Percentiles rank a stretch among this genome's conserved stretches.
phyloP scores from a whole-genome alignment of 2,329 filamentous ascomycete species.

The Monosporascus sp. region DNA sequence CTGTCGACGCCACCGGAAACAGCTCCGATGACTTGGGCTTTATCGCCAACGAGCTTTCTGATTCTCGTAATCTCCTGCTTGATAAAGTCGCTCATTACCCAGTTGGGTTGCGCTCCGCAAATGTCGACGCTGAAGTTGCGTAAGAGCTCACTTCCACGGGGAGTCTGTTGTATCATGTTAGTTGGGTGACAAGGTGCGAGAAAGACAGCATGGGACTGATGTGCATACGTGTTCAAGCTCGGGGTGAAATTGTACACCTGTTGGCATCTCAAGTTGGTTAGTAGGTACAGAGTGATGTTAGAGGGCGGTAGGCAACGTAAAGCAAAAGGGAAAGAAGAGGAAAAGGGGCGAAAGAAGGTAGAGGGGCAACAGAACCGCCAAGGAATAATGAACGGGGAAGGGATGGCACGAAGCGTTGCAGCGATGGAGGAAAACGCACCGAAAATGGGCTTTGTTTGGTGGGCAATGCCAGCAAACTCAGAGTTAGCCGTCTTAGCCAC shows the following conservation, averaged over 20 bases:
- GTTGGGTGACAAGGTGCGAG: conserved; percentile 1
- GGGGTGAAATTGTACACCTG: conserved; percentile 1
- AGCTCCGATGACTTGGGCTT: conserved; percentile 64
- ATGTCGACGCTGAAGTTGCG: conserved; percentile 82
- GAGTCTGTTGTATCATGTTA: conserved; percentile 52
- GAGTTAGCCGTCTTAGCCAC: conserved; percentile 74
- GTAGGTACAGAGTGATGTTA: too few relatives aligned
- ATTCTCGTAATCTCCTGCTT: conserved; percentile 78
- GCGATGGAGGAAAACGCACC: conserved; percentile 32
- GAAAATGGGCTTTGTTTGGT: conserved; percentile 65
- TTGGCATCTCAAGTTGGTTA: neutral
- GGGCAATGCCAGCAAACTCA: conserved; percentile 76
- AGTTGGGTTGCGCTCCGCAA: conserved; percentile 70
- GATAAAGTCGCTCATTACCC: conserved; percentile 83
- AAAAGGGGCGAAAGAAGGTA: too few relatives aligned
- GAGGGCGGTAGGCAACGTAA: too few relatives aligned
- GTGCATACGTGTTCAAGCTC: conserved; percentile 1
- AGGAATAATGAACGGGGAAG: too few relatives aligned
- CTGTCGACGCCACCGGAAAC: conserved; percentile 81
- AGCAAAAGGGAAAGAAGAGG: too few relatives aligned
- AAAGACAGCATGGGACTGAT: too few relatives aligned
- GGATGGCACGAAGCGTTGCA: too few relatives aligned
- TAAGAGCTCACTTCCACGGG: conserved; percentile 64
- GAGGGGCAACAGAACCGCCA: neutral
- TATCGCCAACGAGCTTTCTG: conserved; percentile 72